Evolutionary conservation across 352 stramenopile genomes (phyloP), one percentile per base, ranked within the genome.

Genomic region (Phytophthora cactorum): DNA sequence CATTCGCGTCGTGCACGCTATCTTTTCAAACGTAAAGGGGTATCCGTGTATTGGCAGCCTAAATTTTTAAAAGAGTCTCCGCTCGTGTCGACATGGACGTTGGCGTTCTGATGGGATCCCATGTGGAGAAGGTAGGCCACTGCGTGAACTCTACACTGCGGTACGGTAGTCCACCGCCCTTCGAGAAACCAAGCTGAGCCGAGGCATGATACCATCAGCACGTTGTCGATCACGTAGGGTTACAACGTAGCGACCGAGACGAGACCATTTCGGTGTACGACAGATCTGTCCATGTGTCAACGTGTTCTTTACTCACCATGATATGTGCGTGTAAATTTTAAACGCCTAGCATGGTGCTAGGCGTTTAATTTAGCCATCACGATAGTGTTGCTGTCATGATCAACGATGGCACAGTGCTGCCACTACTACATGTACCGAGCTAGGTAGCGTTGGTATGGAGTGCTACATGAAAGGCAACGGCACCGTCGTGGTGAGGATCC

Each of bases 201-300:
- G 46, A 64, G 9, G 34, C 11, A 9, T 41, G 25, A 31, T 34
- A 63, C 41, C 52, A 38, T 50, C 52, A 50, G 38, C 41, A 61
- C 59, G 25, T 47, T 51, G 49, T 59, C 4, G 38, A 59, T n/a
- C 47, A 63, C 31, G 5, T 63, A 41, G 43, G 17, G 28, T 32
- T 58, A 58, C 57, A 64, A 58, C 15, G 34, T 41, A 41, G 36
- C 57, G 38, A 64, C 34, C 22, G 27, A 44, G 28, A 47, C 43
- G 9, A 12, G 45, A 56, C 32, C 36, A 57, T 64, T 66, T 66
- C 38, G 59, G 59, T 66, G 47, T 46, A 52, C 59, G 57, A 52
- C 27, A 53, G 32, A 38, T 38, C 29, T 22, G 22, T 22, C 22
- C 22, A 34, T 7, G 29, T 34, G 29, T 34, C 29, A 34, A 8